Evolutionary conservation across 1,139 yeast genomes (phyloP).

Genomic region (Candida pseudoviswanathii): DNA sequence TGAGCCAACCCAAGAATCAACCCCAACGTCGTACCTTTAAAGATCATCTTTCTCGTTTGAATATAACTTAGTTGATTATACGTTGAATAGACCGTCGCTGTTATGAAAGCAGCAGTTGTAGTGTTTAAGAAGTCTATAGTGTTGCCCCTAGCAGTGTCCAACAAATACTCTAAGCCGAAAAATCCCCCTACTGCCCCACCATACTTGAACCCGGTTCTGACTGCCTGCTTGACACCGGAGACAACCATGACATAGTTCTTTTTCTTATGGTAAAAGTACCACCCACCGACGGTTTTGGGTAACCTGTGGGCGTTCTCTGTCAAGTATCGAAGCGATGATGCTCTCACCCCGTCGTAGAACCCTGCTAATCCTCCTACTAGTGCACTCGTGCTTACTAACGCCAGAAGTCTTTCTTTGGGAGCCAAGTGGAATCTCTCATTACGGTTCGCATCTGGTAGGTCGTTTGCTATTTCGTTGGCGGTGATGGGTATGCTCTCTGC

Average conservation of each 20-base stretch:
- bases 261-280: constrained; percentile 88
- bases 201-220: constrained; percentile 45
- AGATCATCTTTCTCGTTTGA: constrained; percentile 51
- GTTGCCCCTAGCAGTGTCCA: constrained; percentile 55
- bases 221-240: constrained; percentile 51
- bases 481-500: constrained; percentile 7
- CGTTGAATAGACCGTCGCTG: constrained; percentile 46
- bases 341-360: constrained; percentile 59
- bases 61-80: constrained; percentile 44
- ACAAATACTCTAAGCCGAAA: constrained; percentile 61
- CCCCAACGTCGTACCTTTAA: constrained; percentile 61
- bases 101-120: constrained; percentile 48
- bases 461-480: constrained; percentile 2
- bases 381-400: constrained; percentile 42
- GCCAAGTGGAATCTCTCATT: constrained; percentile 45
- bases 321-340: constrained; percentile 60
- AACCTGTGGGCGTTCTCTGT: constrained; percentile 84
- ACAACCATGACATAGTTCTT: constrained; percentile 75
- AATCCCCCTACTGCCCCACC: constrained; percentile 51
- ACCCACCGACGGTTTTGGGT: constrained; percentile 78
- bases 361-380: constrained; percentile 66
- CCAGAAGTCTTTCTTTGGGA: constrained; percentile 39
- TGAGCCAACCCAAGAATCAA: constrained; percentile 62
- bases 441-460: constrained; percentile 18
- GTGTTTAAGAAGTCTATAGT: constrained; percentile 65